phyloP scores from a whole-genome alignment of 2,329 filamentous ascomycete genomes.

The Pseudogymnoascus sp. region DNA sequence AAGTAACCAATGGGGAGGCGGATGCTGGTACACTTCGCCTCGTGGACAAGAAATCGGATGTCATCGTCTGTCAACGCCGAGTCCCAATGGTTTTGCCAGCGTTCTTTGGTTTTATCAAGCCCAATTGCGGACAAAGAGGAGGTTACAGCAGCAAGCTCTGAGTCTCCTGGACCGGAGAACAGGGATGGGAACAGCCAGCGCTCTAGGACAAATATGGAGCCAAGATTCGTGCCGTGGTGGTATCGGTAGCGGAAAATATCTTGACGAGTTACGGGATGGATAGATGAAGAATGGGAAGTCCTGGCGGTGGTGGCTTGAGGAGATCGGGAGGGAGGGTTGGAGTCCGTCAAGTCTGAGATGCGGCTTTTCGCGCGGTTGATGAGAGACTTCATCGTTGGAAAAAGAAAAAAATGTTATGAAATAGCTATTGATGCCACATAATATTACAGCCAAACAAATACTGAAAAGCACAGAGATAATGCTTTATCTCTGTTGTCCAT shows the following conservation, averaged over 20 bases:
- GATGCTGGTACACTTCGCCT: conserved; percentile 48
- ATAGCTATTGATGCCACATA: background rate
- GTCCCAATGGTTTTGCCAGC: conserved; percentile 48
- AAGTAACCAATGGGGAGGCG: conserved; percentile 56
- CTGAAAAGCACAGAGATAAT: background rate
- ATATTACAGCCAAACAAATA: background rate
- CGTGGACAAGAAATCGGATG: conserved; percentile 43
- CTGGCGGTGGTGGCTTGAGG: background rate
- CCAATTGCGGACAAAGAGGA: conserved; percentile 38
- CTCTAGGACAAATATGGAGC: conserved; percentile 53
- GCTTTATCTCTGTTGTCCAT: background rate
- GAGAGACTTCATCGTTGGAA: conserved; percentile 30
- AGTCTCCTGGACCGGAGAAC: conserved; percentile 38
- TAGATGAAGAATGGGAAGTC: conserved; percentile 22
- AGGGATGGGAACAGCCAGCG: conserved; percentile 47
- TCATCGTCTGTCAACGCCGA: conserved; percentile 43
- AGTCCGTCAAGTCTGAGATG: conserved; percentile 21
- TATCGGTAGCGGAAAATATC: conserved; percentile 47
- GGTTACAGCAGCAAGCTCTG: conserved; percentile 46
- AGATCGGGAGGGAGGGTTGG: conserved; percentile 11
- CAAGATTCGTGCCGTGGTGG: conserved; percentile 52
- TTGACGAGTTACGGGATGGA: conserved; percentile 29
- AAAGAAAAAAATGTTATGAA: background rate
- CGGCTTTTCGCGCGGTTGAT: conserved; percentile 31
- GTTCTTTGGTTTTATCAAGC: conserved; percentile 38